phyloP scores from a whole-genome alignment of 768 basidiomycete genomes.

The Amanita pallidorosea region DNA sequence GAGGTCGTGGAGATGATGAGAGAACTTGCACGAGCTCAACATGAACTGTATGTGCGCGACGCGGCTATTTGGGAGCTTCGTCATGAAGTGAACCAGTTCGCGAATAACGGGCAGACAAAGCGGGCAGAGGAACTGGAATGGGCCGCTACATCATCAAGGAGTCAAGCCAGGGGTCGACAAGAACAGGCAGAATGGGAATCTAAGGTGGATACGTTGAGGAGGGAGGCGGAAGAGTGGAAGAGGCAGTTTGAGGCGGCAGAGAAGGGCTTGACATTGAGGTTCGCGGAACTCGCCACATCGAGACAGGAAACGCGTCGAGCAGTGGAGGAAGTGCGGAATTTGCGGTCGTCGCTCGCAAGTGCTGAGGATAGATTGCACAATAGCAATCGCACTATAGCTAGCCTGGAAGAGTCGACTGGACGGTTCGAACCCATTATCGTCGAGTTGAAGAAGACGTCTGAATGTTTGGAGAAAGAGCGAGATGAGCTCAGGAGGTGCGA shows the following conservation, averaged over 20 bases:
- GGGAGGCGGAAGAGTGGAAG: conserved; percentile 10
- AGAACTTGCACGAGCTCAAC: not conserved
- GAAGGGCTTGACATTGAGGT: conserved; percentile 2
- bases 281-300: not conserved
- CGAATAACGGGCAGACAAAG: not conserved
- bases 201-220: conserved; percentile 6
- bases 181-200: not conserved
- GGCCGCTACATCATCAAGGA: not conserved
- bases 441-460: not conserved
- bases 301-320: not conserved
- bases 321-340: not conserved
- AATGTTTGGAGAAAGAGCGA: not conserved
- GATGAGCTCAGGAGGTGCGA: not conserved
- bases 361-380: not conserved
- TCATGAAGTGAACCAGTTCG: not conserved
- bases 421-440: not conserved
- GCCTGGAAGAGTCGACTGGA: not conserved
- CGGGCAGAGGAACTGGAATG: not conserved
- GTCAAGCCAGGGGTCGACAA: not conserved
- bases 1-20: not conserved
- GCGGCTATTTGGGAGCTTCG: not conserved
- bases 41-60: not conserved
- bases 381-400: not conserved
- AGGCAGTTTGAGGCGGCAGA: conserved; percentile 9
- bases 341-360: not conserved